Percentiles rank a stretch among this genome's conserved stretches.
Evolutionary conservation across 2,329 filamentous ascomycete species (phyloP).

Genomic region (Orbilia javanica): DNA sequence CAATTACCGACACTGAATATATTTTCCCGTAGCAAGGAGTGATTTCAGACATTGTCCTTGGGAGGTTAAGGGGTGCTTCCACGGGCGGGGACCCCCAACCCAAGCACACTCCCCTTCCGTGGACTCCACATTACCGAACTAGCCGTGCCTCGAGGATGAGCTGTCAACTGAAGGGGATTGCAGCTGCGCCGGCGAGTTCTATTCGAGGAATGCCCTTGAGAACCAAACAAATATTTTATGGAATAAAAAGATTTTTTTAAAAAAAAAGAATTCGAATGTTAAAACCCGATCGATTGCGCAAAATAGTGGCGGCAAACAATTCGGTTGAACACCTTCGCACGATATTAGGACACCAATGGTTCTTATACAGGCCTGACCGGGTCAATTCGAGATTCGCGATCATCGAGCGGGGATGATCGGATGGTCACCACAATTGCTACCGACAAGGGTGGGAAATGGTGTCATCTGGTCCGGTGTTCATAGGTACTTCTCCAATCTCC

Average conservation of each 20-base stretch:
- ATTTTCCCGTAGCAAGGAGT: background rate
- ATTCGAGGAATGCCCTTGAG: no score
- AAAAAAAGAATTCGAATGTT: background rate
- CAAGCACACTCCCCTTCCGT: background rate
- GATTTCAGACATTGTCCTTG: background rate
- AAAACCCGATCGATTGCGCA: background rate
- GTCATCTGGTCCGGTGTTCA: background rate
- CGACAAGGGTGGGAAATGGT: background rate
- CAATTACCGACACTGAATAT: background rate
- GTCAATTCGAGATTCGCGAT: background rate
- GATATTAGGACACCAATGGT: background rate
- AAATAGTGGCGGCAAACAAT: background rate
- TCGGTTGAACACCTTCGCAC: background rate
- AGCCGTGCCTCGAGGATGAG: background rate
- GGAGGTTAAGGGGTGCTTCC: background rate
- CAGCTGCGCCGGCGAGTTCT: background rate
- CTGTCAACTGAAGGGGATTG: background rate
- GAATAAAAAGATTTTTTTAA: background rate
- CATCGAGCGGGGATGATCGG: no score
- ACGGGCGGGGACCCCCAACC: background rate
- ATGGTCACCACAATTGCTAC: no score
- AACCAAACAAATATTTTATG: no score
- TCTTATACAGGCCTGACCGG: background rate
- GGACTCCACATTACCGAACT: background rate
- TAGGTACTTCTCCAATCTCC: no score